Evolutionary conservation across 495 filamentous ascomycete genomes (phyloP).

Genomic region (Neurospora sp.): DNA sequence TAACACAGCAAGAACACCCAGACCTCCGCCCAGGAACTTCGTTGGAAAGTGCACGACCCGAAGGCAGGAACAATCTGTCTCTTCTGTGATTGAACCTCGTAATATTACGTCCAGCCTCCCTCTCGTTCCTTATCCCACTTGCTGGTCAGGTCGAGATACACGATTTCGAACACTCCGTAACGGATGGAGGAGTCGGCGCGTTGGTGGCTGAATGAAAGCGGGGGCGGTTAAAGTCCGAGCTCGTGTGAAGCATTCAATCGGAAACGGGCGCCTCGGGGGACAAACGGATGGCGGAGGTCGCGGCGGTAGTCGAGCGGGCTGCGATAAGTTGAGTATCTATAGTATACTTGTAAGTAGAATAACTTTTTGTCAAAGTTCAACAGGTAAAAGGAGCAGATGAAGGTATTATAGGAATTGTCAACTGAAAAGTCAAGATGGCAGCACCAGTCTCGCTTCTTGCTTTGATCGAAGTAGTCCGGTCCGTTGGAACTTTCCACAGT

Average conservation of each 20-base stretch:
- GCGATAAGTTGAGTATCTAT: neutral
- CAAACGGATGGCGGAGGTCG: neutral
- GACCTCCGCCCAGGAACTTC: neutral
- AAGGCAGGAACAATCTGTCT: neutral
- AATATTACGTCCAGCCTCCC: neutral
- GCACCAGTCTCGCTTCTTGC: neutral
- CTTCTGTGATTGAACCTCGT: neutral
- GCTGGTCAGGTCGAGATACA: neutral
- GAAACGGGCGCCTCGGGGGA: neutral
- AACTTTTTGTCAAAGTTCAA: neutral
- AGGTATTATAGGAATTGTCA: neutral
- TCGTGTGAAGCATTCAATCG: neutral
- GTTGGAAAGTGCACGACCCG: neutral
- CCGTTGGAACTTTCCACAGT: neutral
- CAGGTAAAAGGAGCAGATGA: neutral
- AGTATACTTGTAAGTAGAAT: neutral
- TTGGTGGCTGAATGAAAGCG: neutral
- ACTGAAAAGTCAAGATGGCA: neutral
- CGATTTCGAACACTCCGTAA: neutral
- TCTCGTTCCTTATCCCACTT: neutral
- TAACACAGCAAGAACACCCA: neutral
- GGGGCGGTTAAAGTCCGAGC: neutral
- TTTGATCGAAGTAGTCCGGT: neutral
- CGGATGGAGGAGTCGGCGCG: neutral
- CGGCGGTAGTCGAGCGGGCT: neutral